Evolutionary conservation across 2,329 filamentous ascomycete species (phyloP).

Genomic region (Waltergamsia citrina): DNA sequence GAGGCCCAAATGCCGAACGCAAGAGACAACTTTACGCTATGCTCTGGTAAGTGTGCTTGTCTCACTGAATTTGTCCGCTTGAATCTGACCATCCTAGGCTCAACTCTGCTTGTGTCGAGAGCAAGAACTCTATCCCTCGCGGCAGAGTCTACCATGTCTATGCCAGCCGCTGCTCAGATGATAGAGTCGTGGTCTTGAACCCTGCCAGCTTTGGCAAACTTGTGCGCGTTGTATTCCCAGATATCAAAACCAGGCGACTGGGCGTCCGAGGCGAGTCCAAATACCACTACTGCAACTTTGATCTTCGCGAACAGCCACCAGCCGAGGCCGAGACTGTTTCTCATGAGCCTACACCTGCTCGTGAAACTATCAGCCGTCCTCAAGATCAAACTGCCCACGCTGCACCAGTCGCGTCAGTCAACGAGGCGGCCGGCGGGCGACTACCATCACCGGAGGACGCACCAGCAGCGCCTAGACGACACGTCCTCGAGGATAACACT

Average conservation of each 20-base stretch:
- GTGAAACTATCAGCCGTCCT: neutral
- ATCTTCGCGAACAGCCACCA: constrained; percentile 40
- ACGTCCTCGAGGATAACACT: too few relatives aligned
- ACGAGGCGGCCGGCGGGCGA: constrained; percentile 12
- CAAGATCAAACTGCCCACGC: too few relatives aligned
- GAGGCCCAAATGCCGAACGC: constrained; percentile 72
- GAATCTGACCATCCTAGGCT: constrained; percentile 43
- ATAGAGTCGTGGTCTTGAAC: constrained; percentile 90
- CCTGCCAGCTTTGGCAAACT: constrained; percentile 97
- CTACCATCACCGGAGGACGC: constrained; percentile 18
- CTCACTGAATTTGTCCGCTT: neutral
- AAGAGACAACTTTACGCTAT: constrained; percentile 82
- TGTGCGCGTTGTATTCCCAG: constrained; percentile 90
- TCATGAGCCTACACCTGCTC: neutral
- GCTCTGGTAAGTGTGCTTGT: constrained; percentile 58
- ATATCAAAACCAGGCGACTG: constrained; percentile 82
- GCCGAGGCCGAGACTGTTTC: neutral
- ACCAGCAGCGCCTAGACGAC: constrained; percentile 5
- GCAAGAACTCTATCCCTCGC: constrained; percentile 79
- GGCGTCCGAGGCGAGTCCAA: constrained; percentile 96
- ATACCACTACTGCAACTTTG: constrained; percentile 81
- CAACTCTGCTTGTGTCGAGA: constrained; percentile 60
- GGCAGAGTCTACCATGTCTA: constrained; percentile 95
- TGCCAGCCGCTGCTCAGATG: constrained; percentile 82
- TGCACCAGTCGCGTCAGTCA: constrained; percentile 17